Percentiles rank a stretch among this genome's conserved stretches.
Conservation (phyloP, 768 basidiomycete genomes). For the Leccinum truebloodii region DNA sequence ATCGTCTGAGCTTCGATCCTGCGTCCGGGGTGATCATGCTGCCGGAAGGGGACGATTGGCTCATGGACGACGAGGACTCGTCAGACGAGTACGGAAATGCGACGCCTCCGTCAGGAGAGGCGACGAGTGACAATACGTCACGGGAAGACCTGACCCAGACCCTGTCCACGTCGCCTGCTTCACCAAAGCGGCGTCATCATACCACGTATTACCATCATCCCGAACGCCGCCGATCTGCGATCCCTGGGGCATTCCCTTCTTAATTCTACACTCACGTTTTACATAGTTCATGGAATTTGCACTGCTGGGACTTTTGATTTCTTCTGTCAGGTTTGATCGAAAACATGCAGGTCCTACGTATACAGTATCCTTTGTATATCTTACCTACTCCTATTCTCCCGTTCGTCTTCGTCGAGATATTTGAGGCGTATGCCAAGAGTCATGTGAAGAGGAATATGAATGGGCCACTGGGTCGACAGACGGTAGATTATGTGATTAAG, state of each 20-base stretch:
- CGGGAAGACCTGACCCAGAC: conserved; percentile 27
- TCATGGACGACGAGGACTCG: conserved; percentile 51
- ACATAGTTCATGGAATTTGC: not conserved
- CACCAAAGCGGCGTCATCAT: conserved; percentile 63
- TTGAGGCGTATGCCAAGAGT: not conserved
- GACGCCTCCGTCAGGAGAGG: conserved; percentile 29
- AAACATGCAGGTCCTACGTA: not conserved
- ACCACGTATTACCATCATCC: conserved; percentile 88
- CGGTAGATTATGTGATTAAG: conserved; percentile 13
- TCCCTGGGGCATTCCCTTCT: conserved; percentile 60
- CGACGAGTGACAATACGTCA: conserved; percentile 8
- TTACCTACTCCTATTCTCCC: not conserved
- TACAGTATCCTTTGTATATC: not conserved
- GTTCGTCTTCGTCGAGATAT: not conserved
- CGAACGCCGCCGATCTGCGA: conserved; percentile 52
- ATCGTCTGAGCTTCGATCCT: conserved; percentile 75
- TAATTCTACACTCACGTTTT: conserved; percentile 6
- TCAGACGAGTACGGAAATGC: conserved; percentile 45
- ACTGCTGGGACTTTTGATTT: not conserved
- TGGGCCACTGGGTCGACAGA: not conserved
- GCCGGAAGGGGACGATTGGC: conserved; percentile 72
- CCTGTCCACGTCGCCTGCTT: conserved; percentile 29
- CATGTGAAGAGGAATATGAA: not conserved
- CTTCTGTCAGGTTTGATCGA: not conserved
- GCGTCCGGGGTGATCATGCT: conserved; percentile 88